Evolutionary conservation across 495 filamentous ascomycete species (phyloP).

Genomic region (Hyaloscypha hepaticicola): DNA sequence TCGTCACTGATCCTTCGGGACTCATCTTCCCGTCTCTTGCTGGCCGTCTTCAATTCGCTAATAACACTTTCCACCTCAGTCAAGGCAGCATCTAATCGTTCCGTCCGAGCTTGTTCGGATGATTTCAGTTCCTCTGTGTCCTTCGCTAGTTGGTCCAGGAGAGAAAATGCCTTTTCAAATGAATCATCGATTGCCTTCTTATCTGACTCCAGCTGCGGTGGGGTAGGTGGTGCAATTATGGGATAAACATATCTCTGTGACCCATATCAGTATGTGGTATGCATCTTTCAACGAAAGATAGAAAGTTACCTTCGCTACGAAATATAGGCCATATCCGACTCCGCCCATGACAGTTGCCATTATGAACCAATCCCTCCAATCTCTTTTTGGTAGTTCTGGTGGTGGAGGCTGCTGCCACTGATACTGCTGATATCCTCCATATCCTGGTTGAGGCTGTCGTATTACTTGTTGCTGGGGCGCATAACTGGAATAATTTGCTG

Average conservation of each 20-base stretch:
- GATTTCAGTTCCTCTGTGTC: slow-evolving; percentile 86
- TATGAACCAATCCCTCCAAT: slow-evolving; percentile 99
- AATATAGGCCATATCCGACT: slow-evolving; percentile 82
- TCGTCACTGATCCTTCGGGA: slow-evolving; percentile 82
- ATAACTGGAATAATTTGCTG: slow-evolving; percentile 46
- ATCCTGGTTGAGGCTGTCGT: slow-evolving; percentile 55
- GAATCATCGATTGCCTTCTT: slow-evolving; percentile 88
- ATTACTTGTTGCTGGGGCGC: slow-evolving; percentile 48
- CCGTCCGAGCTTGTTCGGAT: slow-evolving; percentile 79
- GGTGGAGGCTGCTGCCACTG: slow-evolving; percentile 70
- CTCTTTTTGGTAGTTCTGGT: slow-evolving; percentile 71
- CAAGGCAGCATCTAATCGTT: slow-evolving; percentile 79
- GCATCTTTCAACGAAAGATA: background rate
- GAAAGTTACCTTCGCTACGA: slow-evolving; percentile 69
- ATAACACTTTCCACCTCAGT: slow-evolving; percentile 82
- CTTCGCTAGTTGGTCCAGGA: slow-evolving; percentile 86
- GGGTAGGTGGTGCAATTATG: slow-evolving; percentile 88
- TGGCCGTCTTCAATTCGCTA: slow-evolving; percentile 72
- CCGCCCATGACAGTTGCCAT: slow-evolving; percentile 91
- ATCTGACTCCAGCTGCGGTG: slow-evolving; percentile 88
- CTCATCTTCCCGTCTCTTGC: slow-evolving; percentile 79
- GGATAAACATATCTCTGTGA: slow-evolving; percentile 82
- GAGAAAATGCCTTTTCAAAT: slow-evolving; percentile 84
- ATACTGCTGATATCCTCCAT: slow-evolving; percentile 63
- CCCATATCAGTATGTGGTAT: slow-evolving; percentile 27